phyloP scores from a whole-genome alignment of 148 eudicot species.

The Rhododendron henanense region DNA sequence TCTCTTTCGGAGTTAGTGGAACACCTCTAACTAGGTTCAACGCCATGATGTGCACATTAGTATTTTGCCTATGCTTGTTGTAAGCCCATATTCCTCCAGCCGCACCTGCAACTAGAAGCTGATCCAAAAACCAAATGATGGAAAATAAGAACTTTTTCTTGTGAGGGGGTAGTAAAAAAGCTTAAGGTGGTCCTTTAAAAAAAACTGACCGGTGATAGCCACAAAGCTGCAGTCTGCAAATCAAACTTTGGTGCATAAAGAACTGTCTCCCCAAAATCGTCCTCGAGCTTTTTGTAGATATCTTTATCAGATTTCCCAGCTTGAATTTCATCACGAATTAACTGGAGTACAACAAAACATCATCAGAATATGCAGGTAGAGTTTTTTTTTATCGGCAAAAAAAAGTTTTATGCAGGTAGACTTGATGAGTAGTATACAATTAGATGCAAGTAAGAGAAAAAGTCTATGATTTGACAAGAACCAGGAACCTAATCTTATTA shows the following conservation, averaged over 20 bases:
- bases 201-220: conserved; percentile 85
- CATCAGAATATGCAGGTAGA: conserved; percentile 2
- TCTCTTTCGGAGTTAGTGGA: conserved; percentile 79
- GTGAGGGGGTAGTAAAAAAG: not conserved
- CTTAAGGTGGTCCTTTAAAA: not conserved
- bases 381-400: not conserved
- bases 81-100: conserved; percentile 87
- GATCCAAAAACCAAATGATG: conserved; percentile 15
- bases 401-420: not conserved
- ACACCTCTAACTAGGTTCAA: conserved; percentile 84
- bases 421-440: not conserved
- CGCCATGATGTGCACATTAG: conserved; percentile 93
- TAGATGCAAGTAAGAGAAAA: not conserved
- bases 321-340: conserved; percentile 90
- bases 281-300: conserved; percentile 83
- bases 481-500: not conserved
- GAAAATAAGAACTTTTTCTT: not conserved
- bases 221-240: conserved; percentile 87
- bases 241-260: conserved; percentile 81
- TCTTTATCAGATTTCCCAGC: conserved; percentile 88
- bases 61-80: conserved; percentile 71
- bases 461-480: not conserved
- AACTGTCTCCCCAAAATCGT: conserved; percentile 84
- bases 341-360: conserved; percentile 38
- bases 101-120: conserved; percentile 79